Percentiles rank a stretch among this genome's conserved stretches.
Conservation (phyloP, 2,329 filamentous ascomycete genomes). For the Orbilia ellipsospora region DNA sequence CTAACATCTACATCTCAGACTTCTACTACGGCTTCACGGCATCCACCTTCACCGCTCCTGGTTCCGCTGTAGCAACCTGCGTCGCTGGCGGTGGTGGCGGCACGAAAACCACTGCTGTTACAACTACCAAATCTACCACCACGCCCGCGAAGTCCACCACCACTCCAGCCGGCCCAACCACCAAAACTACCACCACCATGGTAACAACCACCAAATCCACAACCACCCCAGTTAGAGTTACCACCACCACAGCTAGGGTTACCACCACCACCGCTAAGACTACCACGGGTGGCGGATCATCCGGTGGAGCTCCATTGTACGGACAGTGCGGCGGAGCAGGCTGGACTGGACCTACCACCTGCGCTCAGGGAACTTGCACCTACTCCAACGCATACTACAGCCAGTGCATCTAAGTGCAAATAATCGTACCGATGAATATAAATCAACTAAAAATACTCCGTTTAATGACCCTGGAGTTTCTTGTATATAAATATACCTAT, state of each 20-base stretch:
- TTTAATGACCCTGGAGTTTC: not conserved
- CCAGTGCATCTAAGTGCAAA: conserved; percentile 29
- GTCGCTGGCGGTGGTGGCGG: conserved; percentile 32
- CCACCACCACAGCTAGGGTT: conserved; percentile 46
- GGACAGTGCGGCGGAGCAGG: conserved; percentile 48
- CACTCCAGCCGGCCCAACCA: conserved; percentile 40
- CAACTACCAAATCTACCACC: conserved; percentile 9
- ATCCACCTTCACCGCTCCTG: conserved; percentile 60
- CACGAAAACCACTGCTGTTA: conserved; percentile 16
- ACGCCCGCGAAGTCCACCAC: conserved; percentile 26
- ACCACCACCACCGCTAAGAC: conserved; percentile 35
- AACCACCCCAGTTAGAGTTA: conserved; percentile 34
- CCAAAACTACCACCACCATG: conserved; percentile 11
- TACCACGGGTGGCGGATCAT: conserved; percentile 6
- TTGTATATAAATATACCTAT: not conserved
- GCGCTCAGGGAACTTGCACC: conserved; percentile 46
- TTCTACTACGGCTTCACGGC: conserved; percentile 62
- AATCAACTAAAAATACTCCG: no score
- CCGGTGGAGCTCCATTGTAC: conserved; percentile 39
- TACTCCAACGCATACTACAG: conserved; percentile 41
- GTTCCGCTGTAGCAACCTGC: conserved; percentile 58
- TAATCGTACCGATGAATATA: not conserved
- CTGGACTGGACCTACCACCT: conserved; percentile 46
- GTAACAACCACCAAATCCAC: conserved; percentile 32
- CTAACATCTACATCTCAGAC: conserved; percentile 58